Percentiles rank a stretch among this genome's conserved stretches.
Evolutionary conservation across 202 grass and related monocot genomes (phyloP).

Genomic region (Bolboschoenoplectus hybrid): DNA sequence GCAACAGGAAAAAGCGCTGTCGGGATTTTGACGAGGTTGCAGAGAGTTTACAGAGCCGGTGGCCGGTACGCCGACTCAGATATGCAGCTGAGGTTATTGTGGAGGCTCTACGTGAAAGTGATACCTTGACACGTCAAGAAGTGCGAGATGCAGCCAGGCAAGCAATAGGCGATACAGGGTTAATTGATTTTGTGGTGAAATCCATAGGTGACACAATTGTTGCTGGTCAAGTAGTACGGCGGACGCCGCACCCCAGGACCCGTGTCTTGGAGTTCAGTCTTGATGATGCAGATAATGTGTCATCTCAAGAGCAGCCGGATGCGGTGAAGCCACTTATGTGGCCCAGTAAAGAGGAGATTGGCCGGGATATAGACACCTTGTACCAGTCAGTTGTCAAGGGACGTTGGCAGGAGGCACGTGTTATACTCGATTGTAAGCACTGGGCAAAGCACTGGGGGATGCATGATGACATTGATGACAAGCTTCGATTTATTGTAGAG

Average conservation of each 20-base stretch:
- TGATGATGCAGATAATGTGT: slow-evolving; percentile 52
- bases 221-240: slow-evolving; percentile 60
- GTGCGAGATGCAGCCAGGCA: slow-evolving; percentile 82
- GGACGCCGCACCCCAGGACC: slow-evolving; percentile 58
- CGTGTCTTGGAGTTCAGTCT: slow-evolving; percentile 79
- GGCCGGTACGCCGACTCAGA: slow-evolving; percentile 69
- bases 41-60: slow-evolving; percentile 61
- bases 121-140: slow-evolving; percentile 70
- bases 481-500: slow-evolving; percentile 72
- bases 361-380: slow-evolving; percentile 61
- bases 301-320: slow-evolving; percentile 2
- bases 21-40: slow-evolving; percentile 70
- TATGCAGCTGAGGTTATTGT: slow-evolving; percentile 76
- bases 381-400: slow-evolving; percentile 58
- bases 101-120: slow-evolving; percentile 63
- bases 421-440: slow-evolving; percentile 80
- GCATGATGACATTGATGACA: slow-evolving; percentile 74
- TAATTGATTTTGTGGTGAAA: slow-evolving; percentile 94
- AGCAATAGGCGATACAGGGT: slow-evolving; percentile 84
- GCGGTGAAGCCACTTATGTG: slow-evolving; percentile 42
- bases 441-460: slow-evolving; percentile 89
- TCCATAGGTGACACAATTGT: slow-evolving; percentile 74
- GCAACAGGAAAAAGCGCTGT: slow-evolving; percentile 50
- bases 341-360: slow-evolving; percentile 46
- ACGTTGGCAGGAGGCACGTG: slow-evolving; percentile 44